Evolutionary conservation across 305 asterid species (phyloP), one percentile per base, ranked within the genome.

Genomic region (Plantago rigida): DNA sequence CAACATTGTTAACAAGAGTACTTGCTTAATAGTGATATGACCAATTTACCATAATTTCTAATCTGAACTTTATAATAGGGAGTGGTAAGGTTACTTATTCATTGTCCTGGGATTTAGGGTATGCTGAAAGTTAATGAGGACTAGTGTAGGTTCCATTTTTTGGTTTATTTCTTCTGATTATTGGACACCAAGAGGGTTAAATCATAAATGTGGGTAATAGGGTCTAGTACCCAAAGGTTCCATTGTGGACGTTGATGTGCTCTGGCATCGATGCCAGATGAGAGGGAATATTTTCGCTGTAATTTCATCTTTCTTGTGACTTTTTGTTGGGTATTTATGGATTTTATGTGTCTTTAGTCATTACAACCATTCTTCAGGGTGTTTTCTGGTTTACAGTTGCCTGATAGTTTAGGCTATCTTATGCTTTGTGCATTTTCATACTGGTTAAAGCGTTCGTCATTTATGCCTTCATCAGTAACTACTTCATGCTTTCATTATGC

Each of bases 331-430:
- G 45, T 9, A 39, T 39, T 39, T 17, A 9, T 39, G 45, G 11
- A 7, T 39, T 39, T 8, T 39, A 10, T 8, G 45, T 7, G 45
- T 6, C 45, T 39, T 11, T 22, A 26, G 26, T 13, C 0, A 17
- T 17, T 17, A 17, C 19, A 0, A 17, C 19, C 19, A 17, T 17
- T 17, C 19, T 17, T 17, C 19, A 17, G 19, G 19, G 19, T 17
- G 19, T 36, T n/a, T 22, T 63, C 54, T 51, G 0, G 50, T 13
- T 39, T 53, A 17, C 28, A 41, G 47, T 39, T 63, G 39, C 48
- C 36, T 15, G 34, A 55, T 49, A 24, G 51, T 47, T 51, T 42
- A 2, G 59, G 63, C 49, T 13, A 13, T 64, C 55, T 49, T 39
- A 48, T 56, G 26, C 13, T 48, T 28, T 47, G 9, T n/a, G 39